These are phyloP conservation scores for Acanthamoeba triangularis DNA, from an alignment of 208 protist genomes.

Conservation along the genomic window DNA sequence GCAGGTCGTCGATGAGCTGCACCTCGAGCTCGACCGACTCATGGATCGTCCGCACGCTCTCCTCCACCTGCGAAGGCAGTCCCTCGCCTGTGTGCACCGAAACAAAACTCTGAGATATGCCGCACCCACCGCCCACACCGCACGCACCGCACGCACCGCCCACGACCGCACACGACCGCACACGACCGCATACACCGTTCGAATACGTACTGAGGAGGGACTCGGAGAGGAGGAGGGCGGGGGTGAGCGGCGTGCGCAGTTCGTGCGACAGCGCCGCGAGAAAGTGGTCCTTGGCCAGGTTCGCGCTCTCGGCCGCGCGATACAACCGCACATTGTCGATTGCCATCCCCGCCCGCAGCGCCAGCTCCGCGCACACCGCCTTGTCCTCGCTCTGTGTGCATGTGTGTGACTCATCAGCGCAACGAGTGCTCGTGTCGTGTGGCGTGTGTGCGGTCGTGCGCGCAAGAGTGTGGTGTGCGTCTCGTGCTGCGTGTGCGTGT, in stretches of 20 bases:
- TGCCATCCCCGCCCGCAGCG: background rate
- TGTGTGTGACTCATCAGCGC: background rate
- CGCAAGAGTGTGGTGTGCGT: too few species aligned
- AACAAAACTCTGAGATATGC: too few species aligned
- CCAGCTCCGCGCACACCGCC: background rate
- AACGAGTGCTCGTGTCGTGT: background rate
- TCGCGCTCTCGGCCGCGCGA: slow-evolving; percentile 15
- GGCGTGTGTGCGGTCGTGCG: background rate
- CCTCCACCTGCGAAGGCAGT: background rate
- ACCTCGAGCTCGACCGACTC: slow-evolving; percentile 51
- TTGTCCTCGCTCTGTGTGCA: background rate
- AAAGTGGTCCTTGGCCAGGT: slow-evolving; percentile 51
- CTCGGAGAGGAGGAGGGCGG: slow-evolving; percentile 7
- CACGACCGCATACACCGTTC: too few species aligned
- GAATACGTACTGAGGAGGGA: background rate
- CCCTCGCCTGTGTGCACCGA: background rate
- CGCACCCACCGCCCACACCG: background rate
- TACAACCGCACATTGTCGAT: slow-evolving; percentile 40
- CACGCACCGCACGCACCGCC: too few species aligned
- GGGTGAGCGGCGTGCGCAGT: slow-evolving; percentile 38
- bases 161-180: background rate
- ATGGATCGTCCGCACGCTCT: slow-evolving; percentile 13
- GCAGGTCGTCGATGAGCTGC: slow-evolving; percentile 46
- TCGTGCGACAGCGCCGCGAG: slow-evolving; percentile 55
- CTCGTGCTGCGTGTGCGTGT: too few species aligned